A percentile compares a stretch with the other conserved stretches of the same genome.
These are phyloP conservation scores for Acanthamoeba lenticulata DNA, from an alignment of 208 protist species.

Conservation along the genomic window DNA sequence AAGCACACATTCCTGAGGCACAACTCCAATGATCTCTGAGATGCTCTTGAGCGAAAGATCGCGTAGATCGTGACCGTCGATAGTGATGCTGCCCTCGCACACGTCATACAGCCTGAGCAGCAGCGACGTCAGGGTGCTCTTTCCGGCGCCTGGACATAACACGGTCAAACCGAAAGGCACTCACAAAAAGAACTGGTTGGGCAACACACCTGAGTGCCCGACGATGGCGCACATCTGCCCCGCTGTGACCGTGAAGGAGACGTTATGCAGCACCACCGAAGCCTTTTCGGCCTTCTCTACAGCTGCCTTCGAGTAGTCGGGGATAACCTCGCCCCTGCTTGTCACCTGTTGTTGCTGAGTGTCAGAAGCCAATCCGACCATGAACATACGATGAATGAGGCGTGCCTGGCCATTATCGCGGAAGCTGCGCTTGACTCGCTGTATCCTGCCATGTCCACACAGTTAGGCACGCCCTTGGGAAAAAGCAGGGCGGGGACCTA, in stretches of 20 bases:
- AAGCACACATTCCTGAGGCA: conserved; percentile 43
- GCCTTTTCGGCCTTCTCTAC: neutral
- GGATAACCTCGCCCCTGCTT: neutral
- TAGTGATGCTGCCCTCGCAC: neutral
- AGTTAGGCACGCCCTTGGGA: neutral
- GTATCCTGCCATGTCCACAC: neutral
- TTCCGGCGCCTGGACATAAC: conserved; percentile 22
- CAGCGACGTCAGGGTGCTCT: conserved; percentile 37
- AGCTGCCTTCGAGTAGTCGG: neutral
- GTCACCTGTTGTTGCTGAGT: neutral
- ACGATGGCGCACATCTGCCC: conserved; percentile 51
- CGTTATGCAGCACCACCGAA: neutral
- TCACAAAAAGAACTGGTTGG: neutral
- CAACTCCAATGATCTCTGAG: conserved; percentile 3
- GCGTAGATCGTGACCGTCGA: conserved; percentile 48
- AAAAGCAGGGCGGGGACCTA: neutral
- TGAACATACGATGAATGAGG: neutral
- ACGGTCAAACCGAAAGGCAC: neutral
- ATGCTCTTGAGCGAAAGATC: neutral
- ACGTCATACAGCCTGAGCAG: conserved; percentile 58
- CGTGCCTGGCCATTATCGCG: neutral
- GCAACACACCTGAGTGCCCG: neutral
- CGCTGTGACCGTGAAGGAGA: neutral
- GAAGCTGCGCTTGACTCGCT: neutral
- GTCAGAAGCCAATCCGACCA: neutral